Base-by-base conservation (phyloP, 1,284 basidiomycete species). In the Trametes hirsuta region DNA sequence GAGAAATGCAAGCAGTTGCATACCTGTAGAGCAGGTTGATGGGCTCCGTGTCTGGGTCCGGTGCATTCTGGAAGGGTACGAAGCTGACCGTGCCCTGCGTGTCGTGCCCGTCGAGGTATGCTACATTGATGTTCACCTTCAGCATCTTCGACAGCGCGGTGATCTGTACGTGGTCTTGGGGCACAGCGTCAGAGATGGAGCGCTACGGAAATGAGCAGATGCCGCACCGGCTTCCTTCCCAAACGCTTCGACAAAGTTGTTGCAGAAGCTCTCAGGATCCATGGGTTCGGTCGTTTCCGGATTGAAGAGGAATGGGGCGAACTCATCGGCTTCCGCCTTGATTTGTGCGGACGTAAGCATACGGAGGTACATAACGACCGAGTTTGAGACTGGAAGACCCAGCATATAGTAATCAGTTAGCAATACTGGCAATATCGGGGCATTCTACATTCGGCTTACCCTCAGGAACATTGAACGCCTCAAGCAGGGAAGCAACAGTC, bases 331-430 rank as follows among this genome's bases (percentile, higher is more conserved):
- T 63, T 91, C 80, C 4, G 80, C 73, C 15, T 90, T 87, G 66
- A 97, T 90, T 72, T 93, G 86, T 1, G 93, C 89, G 0, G 92
- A 91, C 58, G 94, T 91, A 21, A 94, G 76, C 52, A 95, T 79
- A 42, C 94, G 84, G 66, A 97, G 81, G 69, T 86, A 91, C 62
- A 87, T 81, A 35, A 90, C 85, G 64, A 91, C 83, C n/a, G 83
- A 83, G 71, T 90, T 89, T 9, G 87, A 90, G 12, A 76, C 87
- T 91, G 58, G 12, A 1, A n/a, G 18, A 40, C 21, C 22, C 18
- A 45, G 2, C 9, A 48, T 50, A 18, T 12, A 24, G 18, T 25
- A 12, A 21, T 53, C 21, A 45, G 52, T 11, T 36, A 22, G 42
- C 39, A 40, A n/a, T 4, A 45, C 49, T 6, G 4, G 42, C 39